Evolutionary conservation across 495 filamentous ascomycete genomes (phyloP).

Genomic region (Talaromyces trachyspermus): DNA sequence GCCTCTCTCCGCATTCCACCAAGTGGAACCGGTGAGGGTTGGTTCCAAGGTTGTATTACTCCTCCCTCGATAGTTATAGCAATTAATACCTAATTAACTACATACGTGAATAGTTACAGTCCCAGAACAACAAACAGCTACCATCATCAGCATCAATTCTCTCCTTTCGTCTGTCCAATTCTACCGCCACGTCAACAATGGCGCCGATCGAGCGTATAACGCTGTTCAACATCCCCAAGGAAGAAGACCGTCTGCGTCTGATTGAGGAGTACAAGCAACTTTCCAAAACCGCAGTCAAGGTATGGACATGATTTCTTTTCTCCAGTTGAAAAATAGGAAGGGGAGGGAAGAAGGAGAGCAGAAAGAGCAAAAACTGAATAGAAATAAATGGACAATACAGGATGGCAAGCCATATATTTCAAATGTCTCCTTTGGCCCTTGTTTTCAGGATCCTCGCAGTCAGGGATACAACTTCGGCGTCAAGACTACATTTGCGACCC

Average conservation of each 20-base stretch:
- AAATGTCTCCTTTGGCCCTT: conserved; percentile 31
- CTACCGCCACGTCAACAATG: conserved; percentile 18
- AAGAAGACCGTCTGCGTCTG: conserved; percentile 33
- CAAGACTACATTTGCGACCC: conserved; percentile 49
- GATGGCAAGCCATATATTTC: conserved; percentile 63
- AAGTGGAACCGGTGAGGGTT: no score
- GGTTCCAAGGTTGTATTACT: no score
- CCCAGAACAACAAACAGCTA: not conserved
- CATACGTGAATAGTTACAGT: no score
- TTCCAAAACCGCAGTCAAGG: conserved; percentile 45
- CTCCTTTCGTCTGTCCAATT: not conserved
- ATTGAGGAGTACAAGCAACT: conserved; percentile 44
- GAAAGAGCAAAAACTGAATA: no score
- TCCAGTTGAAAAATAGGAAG: no score
- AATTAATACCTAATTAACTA: no score
- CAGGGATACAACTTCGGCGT: conserved; percentile 58
- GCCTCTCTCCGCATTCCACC: no score
- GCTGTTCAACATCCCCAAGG: conserved; percentile 52
- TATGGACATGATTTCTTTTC: conserved; percentile 13
- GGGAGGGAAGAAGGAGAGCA: no score
- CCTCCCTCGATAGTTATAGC: no score
- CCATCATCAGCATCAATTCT: not conserved
- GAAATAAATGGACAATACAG: no score
- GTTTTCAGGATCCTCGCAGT: conserved; percentile 46
- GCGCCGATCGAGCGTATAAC: conserved; percentile 49